Conservation (phyloP, 495 filamentous ascomycete species). For the Penicillium lividum region DNA sequence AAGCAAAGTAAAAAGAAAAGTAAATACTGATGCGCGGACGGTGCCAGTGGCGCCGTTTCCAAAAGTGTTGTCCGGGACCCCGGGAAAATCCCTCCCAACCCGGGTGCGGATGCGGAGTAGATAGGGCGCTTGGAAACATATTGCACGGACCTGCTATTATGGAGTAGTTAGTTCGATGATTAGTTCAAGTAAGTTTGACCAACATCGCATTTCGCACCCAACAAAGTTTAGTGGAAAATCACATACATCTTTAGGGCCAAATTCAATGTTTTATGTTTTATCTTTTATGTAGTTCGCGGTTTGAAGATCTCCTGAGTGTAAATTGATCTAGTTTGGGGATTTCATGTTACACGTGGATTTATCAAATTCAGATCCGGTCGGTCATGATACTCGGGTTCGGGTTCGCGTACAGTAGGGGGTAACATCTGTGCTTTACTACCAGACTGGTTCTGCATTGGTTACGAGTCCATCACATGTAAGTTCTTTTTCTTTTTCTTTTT, state of each 20-base stretch:
- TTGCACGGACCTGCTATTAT: background rate
- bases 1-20: background rate
- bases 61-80: background rate
- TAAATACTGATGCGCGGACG: slow-evolving; percentile 11
- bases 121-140: slow-evolving; percentile 7
- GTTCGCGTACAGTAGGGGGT: background rate
- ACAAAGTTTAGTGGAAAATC: slow-evolving; percentile 3
- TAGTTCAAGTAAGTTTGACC: background rate
- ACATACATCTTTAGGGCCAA: slow-evolving; percentile 11
- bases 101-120: background rate
- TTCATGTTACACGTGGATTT: background rate
- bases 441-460: background rate
- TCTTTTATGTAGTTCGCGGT: too few relatives aligned
- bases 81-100: background rate
- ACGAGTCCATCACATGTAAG: background rate
- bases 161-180: background rate
- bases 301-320: too few relatives aligned
- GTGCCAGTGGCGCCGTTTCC: slow-evolving; percentile 5
- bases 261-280: background rate
- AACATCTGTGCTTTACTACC: background rate
- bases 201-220: slow-evolving; percentile 8
- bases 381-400: background rate
- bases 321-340: too few relatives aligned
- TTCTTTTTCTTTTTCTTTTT: background rate
- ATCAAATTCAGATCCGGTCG: slow-evolving; percentile 26